These are phyloP conservation scores for Globisporangium splendens DNA, from an alignment of 352 stramenopile species.

Conservation along the genomic window DNA sequence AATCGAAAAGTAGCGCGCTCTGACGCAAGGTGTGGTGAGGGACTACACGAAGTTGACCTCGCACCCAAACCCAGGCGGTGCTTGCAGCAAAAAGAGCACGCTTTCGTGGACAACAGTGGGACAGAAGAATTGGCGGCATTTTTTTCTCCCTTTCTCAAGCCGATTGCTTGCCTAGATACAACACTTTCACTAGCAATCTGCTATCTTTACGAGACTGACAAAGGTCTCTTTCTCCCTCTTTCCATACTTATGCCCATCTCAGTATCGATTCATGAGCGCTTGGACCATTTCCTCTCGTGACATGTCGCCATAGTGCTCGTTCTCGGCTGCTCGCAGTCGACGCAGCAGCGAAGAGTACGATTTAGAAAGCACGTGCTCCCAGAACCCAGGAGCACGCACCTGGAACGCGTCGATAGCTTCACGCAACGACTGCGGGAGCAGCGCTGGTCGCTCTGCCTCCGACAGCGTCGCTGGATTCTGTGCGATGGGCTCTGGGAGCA, in stretches of 20 bases:
- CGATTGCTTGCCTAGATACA: too few species aligned
- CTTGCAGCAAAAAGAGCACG: too few species aligned
- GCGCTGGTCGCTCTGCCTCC: slow-evolving; percentile 4
- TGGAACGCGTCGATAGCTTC: slow-evolving; percentile 18
- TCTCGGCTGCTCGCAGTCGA: slow-evolving; percentile 16
- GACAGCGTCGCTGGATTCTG: slow-evolving; percentile 15
- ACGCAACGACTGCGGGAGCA: slow-evolving; percentile 17
- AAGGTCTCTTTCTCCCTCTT: not conserved
- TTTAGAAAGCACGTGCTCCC: slow-evolving; percentile 13
- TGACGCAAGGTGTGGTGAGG: too few species aligned
- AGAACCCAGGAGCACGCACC: slow-evolving; percentile 1
- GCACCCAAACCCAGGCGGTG: too few species aligned
- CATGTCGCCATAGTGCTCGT: slow-evolving; percentile 13
- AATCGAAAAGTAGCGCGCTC: too few species aligned
- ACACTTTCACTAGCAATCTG: not conserved
- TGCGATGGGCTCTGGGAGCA: slow-evolving; percentile 6
- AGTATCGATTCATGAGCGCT: slow-evolving; percentile 7
- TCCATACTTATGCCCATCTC: not conserved
- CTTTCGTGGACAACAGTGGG: too few species aligned
- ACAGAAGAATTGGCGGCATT: too few species aligned
- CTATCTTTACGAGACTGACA: not conserved
- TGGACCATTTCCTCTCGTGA: slow-evolving; percentile 2
- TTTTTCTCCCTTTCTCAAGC: too few species aligned
- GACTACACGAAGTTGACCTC: too few species aligned
- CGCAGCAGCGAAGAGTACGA: slow-evolving; percentile 16